A percentile compares a stretch with the other conserved stretches of the same genome.
These are phyloP conservation scores for Pezicula neosporulosa DNA, from an alignment of 2,329 filamentous ascomycete genomes.

Conservation along the genomic window DNA sequence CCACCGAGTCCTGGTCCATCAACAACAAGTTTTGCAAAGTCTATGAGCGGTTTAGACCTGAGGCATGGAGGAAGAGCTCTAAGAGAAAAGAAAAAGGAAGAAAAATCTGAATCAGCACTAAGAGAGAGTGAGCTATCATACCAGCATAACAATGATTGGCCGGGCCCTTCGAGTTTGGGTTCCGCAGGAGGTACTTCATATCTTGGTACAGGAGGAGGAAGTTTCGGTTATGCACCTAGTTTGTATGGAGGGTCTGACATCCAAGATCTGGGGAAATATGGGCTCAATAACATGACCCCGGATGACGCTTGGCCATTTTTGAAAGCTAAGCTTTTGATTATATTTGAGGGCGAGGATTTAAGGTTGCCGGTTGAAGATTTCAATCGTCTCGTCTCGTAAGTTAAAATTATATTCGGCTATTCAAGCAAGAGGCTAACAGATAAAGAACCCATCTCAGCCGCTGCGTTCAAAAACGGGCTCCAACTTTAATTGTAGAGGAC, in stretches of 20 bases:
- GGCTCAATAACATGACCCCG: constrained; percentile 65
- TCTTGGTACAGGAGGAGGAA: constrained; percentile 14
- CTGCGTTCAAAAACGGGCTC: constrained; percentile 70
- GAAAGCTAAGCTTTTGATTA: constrained; percentile 69
- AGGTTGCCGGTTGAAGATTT: constrained; percentile 80
- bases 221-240: constrained; percentile 25
- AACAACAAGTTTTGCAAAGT: constrained; percentile 70
- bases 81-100: constrained; percentile 77
- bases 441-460: constrained; percentile 66
- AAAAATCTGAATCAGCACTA: constrained; percentile 40
- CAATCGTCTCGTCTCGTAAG: constrained; percentile 67
- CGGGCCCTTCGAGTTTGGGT: constrained; percentile 49
- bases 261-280: constrained; percentile 55
- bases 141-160: constrained; percentile 38
- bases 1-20: constrained; percentile 68
- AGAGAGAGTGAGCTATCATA: constrained; percentile 29
- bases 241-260: constrained; percentile 45
- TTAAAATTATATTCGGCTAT: constrained; percentile 3
- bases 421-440: constrained; percentile 5
- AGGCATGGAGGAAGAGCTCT: constrained; percentile 73
- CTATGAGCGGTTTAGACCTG: constrained; percentile 75
- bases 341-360: constrained; percentile 80
- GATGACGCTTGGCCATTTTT: constrained; percentile 83
- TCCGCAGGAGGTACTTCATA: constrained; percentile 38
- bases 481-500: constrained; percentile 71